A percentile compares a stretch with the other conserved stretches of the same genome.
Conservation (phyloP, 805 yeast genomes). For the Metschnikowia matae region DNA sequence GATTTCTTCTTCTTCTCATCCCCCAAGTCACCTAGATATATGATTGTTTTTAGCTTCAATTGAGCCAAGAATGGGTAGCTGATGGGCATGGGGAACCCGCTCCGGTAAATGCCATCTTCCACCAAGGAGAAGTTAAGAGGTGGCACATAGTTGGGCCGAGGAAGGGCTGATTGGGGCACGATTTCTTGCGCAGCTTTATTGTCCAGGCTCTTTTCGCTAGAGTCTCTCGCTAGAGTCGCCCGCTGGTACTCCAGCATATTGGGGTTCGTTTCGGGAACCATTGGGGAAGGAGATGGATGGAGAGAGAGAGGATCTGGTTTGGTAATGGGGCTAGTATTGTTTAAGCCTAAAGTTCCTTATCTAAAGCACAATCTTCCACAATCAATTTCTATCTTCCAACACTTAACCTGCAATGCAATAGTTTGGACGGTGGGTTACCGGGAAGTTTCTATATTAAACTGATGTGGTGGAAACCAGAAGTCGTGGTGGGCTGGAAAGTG, state of each 20-base stretch:
- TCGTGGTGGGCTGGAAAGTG: no score
- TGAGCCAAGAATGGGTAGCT: constrained; percentile 77
- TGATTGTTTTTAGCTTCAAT: constrained; percentile 69
- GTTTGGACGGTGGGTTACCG: no score
- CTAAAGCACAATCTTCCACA: no score
- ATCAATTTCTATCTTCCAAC: no score
- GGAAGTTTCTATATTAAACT: no score
- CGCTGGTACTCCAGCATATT: neutral
- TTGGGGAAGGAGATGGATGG: neutral
- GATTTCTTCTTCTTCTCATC: constrained; percentile 21
- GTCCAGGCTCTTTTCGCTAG: neutral
- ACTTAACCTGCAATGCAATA: no score
- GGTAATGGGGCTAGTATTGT: no score
- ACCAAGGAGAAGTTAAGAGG: constrained; percentile 89
- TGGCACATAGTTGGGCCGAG: constrained; percentile 51
- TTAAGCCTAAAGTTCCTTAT: no score
- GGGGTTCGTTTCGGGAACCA: neutral
- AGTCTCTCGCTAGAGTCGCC: neutral
- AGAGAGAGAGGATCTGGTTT: neutral
- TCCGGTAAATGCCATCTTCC: constrained; percentile 80
- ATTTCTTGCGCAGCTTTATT: neutral
- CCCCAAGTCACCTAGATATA: constrained; percentile 69
- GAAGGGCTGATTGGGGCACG: constrained; percentile 2
- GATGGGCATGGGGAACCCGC: constrained; percentile 90
- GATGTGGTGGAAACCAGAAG: no score